Conservation (phyloP, 2,329 filamentous ascomycete genomes). For the Hypomyces perniciosus region DNA sequence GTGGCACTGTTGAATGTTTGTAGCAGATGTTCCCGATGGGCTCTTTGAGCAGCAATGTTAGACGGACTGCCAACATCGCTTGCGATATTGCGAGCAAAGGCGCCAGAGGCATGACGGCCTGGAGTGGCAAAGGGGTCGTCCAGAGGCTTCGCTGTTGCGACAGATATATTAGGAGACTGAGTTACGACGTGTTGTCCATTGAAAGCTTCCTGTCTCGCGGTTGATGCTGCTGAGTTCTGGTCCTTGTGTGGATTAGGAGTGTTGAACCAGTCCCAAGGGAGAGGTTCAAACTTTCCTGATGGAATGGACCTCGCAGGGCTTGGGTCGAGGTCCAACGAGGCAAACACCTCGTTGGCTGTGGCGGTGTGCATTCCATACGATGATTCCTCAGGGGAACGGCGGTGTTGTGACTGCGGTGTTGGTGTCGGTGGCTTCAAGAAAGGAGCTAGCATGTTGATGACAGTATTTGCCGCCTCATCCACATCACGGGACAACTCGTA, state of each 20-base stretch:
- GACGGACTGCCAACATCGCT: conserved; percentile 6
- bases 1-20: conserved; percentile 27
- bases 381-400: conserved; percentile 33
- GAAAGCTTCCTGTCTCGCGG: conserved; percentile 23
- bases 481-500: conserved; percentile 3
- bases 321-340: conserved; percentile 29
- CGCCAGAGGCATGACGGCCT: conserved; percentile 12
- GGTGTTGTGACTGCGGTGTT: conserved; percentile 32
- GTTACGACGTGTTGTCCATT: conserved; percentile 6
- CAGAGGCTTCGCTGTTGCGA: conserved; percentile 9
- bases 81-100: conserved; percentile 6
- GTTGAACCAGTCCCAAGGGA: conserved; percentile 49
- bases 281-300: conserved; percentile 29
- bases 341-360: conserved; percentile 47
- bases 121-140: conserved; percentile 30
- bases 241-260: conserved; percentile 27
- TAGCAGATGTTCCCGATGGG: conserved; percentile 30
- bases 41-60: conserved; percentile 19
- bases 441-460: conserved; percentile 43
- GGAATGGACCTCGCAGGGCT: conserved; percentile 25
- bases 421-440: conserved; percentile 43
- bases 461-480: conserved; percentile 32
- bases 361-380: conserved; percentile 51
- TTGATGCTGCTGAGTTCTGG: conserved; percentile 14
- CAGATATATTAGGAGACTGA: conserved; percentile 4